These are phyloP conservation scores for Aspergillus pseudoterreus DNA, from an alignment of 2,329 filamentous ascomycete genomes.

Conservation along the genomic window DNA sequence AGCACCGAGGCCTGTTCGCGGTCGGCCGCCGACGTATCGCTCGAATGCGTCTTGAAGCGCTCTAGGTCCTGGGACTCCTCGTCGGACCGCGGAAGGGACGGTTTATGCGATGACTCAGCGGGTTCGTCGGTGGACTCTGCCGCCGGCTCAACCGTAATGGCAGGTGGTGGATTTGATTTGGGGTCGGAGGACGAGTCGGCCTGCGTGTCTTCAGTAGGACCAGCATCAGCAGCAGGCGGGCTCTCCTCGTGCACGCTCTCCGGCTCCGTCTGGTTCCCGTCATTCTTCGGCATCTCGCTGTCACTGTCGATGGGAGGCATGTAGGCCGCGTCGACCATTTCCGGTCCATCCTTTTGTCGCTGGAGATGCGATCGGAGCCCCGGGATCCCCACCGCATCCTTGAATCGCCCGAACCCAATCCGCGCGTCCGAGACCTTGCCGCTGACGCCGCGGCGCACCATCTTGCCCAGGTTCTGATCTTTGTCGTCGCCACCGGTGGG, in stretches of 20 bases:
- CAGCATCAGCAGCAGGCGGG: not conserved
- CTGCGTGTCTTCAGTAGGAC: slow-evolving; percentile 13
- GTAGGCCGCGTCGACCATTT: slow-evolving; percentile 27
- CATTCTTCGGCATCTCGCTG: slow-evolving; percentile 17
- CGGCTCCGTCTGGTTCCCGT: slow-evolving; percentile 16
- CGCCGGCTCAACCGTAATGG: slow-evolving; percentile 31
- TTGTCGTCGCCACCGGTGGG: slow-evolving; percentile 31
- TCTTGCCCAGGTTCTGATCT: slow-evolving; percentile 53
- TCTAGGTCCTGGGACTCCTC: slow-evolving; percentile 29
- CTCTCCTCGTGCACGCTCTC: slow-evolving; percentile 17
- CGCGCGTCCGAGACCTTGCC: slow-evolving; percentile 76
- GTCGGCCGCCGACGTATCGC: slow-evolving; percentile 26
- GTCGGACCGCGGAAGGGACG: slow-evolving; percentile 12
- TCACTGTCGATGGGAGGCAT: slow-evolving; percentile 28
- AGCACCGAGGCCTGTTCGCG: slow-evolving; percentile 23
- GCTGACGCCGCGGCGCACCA: slow-evolving; percentile 74
- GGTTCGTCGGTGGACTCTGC: slow-evolving; percentile 12
- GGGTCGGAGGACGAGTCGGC: slow-evolving; percentile 7
- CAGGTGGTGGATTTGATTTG: slow-evolving; percentile 22
- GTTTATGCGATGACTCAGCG: slow-evolving; percentile 15
- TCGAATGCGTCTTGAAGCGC: slow-evolving; percentile 26
- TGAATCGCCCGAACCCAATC: slow-evolving; percentile 78
- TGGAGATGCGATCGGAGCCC: slow-evolving; percentile 45
- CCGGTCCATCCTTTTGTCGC: slow-evolving; percentile 33
- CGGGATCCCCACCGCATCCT: slow-evolving; percentile 64